These are phyloP conservation scores for Fraxinus baroniana DNA, from an alignment of 305 asterid genomes.

Conservation along the genomic window DNA sequence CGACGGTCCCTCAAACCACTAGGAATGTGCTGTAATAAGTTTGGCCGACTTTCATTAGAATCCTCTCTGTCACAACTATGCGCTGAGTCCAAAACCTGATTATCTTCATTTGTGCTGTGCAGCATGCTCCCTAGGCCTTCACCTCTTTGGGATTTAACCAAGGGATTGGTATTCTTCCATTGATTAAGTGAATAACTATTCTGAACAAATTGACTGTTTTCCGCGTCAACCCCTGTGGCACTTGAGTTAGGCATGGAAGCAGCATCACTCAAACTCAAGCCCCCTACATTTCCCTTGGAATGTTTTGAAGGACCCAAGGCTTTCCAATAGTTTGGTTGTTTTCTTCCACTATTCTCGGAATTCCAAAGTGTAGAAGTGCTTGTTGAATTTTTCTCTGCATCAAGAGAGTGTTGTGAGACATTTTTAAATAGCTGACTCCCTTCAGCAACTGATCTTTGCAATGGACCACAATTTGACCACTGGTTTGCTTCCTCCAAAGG, in stretches of 20 bases:
- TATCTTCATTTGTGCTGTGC: slow-evolving; percentile 38
- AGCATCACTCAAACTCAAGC: slow-evolving; percentile 44
- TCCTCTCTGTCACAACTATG: slow-evolving; percentile 43
- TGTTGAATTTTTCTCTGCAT: slow-evolving; percentile 40
- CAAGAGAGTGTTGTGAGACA: slow-evolving; percentile 39
- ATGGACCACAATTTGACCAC: slow-evolving; percentile 37
- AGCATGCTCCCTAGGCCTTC: slow-evolving; percentile 43
- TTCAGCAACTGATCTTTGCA: slow-evolving; percentile 40
- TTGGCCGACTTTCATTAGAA: slow-evolving; percentile 72
- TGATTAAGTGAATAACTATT: slow-evolving; percentile 46
- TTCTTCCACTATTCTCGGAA: slow-evolving; percentile 39
- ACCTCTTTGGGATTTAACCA: slow-evolving; percentile 43
- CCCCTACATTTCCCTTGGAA: slow-evolving; percentile 41
- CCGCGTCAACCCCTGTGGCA: slow-evolving; percentile 37
- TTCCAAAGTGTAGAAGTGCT: slow-evolving; percentile 35
- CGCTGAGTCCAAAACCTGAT: slow-evolving; percentile 34
- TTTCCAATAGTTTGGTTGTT: slow-evolving; percentile 51
- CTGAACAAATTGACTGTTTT: slow-evolving; percentile 42
- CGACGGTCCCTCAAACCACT: slow-evolving; percentile 58
- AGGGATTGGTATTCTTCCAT: slow-evolving; percentile 57
- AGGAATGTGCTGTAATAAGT: slow-evolving; percentile 55
- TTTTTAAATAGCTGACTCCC: slow-evolving; percentile 40
- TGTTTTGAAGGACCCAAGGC: slow-evolving; percentile 37
- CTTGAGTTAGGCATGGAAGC: slow-evolving; percentile 37
- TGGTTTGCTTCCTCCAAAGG: slow-evolving; percentile 46